Evolutionary conservation across 2,329 filamentous ascomycete species (phyloP).

Genomic region (Ambrosiella cleistominuta): DNA sequence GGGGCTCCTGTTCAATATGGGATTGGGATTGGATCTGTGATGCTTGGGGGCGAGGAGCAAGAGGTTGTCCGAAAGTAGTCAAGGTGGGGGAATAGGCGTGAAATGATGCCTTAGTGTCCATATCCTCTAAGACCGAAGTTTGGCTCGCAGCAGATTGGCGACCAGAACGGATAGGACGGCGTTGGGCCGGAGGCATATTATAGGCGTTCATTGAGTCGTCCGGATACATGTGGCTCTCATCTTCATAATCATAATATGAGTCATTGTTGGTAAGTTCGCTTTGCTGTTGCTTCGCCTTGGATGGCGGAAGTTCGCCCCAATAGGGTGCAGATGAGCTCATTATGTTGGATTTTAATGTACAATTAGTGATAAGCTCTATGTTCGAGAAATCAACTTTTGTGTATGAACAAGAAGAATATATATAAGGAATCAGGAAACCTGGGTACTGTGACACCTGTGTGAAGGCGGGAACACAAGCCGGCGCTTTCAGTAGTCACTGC

Average conservation of each 20-base stretch:
- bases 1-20: background rate
- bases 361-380: background rate
- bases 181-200: conserved; percentile 4
- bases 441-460: background rate
- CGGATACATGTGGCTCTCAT: conserved; percentile 1
- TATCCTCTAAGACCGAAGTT: background rate
- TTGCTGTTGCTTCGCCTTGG: conserved; percentile 6
- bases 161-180: background rate
- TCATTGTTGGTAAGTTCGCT: conserved; percentile 11
- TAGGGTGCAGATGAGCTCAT: conserved; percentile 11
- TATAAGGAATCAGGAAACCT: background rate
- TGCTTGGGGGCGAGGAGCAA: conserved; percentile 8
- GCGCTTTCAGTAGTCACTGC: background rate
- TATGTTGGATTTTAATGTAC: background rate
- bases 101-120: conserved; percentile 6
- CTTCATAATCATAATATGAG: conserved; percentile 4
- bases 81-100: conserved; percentile 9
- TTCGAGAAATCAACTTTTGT: background rate
- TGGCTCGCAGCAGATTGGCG: background rate
- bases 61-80: conserved; percentile 11
- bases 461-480: background rate
- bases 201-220: conserved; percentile 3
- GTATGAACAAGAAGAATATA: background rate
- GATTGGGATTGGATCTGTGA: conserved; percentile 3
- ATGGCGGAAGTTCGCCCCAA: conserved; percentile 8